Evolutionary conservation across 345 rosid species (phyloP).

Genomic region (Populus davidiana): DNA sequence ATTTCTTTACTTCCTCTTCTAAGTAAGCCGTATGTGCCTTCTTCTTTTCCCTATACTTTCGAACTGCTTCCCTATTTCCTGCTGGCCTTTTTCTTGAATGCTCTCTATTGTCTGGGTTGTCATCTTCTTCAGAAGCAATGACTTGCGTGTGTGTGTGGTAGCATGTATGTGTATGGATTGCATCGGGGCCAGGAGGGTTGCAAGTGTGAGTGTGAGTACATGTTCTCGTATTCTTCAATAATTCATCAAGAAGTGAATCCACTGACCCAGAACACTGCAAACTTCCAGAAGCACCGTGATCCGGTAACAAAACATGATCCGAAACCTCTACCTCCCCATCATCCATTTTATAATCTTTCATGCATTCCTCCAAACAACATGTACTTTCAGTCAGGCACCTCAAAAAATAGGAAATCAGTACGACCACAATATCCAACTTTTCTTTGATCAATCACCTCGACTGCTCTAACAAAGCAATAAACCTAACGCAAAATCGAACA

Average conservation of each 20-base stretch:
- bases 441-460: neutral
- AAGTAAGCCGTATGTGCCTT: slow-evolving; percentile 67
- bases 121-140: slow-evolving; percentile 45
- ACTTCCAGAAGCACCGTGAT: slow-evolving; percentile 27
- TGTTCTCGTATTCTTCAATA: slow-evolving; percentile 39
- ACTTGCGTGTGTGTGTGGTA: slow-evolving; percentile 63
- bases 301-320: slow-evolving; percentile 23
- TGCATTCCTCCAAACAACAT: slow-evolving; percentile 7
- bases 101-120: slow-evolving; percentile 22
- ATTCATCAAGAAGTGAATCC: slow-evolving; percentile 39
- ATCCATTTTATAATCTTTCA: slow-evolving; percentile 28
- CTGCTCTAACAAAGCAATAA: neutral
- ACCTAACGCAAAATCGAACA: neutral
- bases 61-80: slow-evolving; percentile 75
- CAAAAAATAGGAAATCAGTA: slow-evolving; percentile 12
- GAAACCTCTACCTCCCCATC: slow-evolving; percentile 47
- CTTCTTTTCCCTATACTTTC: slow-evolving; percentile 78
- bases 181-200: slow-evolving; percentile 64
- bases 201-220: slow-evolving; percentile 81
- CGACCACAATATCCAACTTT: slow-evolving; percentile 2
- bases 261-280: slow-evolving; percentile 25
- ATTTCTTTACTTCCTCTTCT: slow-evolving; percentile 68
- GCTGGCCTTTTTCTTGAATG: slow-evolving; percentile 38
- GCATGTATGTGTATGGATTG: slow-evolving; percentile 63
- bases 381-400: slow-evolving; percentile 1